Conservation (phyloP, 2,329 filamentous ascomycete genomes). For the Penicillium sp. region DNA sequence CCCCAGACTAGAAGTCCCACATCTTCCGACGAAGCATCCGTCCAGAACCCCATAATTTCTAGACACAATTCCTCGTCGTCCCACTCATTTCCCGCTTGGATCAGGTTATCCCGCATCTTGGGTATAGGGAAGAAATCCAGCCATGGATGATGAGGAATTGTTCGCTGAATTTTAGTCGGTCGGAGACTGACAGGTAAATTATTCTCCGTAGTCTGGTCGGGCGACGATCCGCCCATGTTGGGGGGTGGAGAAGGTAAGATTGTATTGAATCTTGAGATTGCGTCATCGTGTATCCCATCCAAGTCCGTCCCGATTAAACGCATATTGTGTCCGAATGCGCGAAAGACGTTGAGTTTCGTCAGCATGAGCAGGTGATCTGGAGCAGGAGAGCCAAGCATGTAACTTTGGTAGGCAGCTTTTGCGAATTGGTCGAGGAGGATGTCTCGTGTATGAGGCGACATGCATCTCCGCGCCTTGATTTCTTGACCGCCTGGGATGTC, state of each 20-base stretch:
- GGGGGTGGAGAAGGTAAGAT: neutral
- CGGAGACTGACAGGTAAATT: slow-evolving; percentile 30
- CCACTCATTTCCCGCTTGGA: slow-evolving; percentile 31
- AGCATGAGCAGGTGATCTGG: slow-evolving; percentile 37
- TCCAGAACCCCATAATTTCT: slow-evolving; percentile 40
- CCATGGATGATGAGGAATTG: slow-evolving; percentile 44
- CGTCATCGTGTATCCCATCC: slow-evolving; percentile 29
- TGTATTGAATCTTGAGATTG: slow-evolving; percentile 29
- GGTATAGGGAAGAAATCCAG: slow-evolving; percentile 35
- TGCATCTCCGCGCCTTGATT: neutral
- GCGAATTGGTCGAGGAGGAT: slow-evolving; percentile 20
- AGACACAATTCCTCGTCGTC: slow-evolving; percentile 39
- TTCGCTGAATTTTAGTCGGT: slow-evolving; percentile 42
- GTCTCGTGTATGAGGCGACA: neutral
- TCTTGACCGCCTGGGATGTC: neutral
- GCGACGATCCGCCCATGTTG: neutral
- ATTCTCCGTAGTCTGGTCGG: neutral
- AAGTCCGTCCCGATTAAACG: slow-evolving; percentile 26
- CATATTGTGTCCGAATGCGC: slow-evolving; percentile 32
- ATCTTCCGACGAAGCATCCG: slow-evolving; percentile 15
- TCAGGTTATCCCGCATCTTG: slow-evolving; percentile 43
- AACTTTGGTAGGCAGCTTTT: slow-evolving; percentile 25
- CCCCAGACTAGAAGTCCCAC: slow-evolving; percentile 52
- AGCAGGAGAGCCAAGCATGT: slow-evolving; percentile 25
- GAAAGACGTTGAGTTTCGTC: slow-evolving; percentile 38